Evolutionary conservation across 2,329 filamentous ascomycete genomes (phyloP).

Genomic region (Scedosporium dehoogii): DNA sequence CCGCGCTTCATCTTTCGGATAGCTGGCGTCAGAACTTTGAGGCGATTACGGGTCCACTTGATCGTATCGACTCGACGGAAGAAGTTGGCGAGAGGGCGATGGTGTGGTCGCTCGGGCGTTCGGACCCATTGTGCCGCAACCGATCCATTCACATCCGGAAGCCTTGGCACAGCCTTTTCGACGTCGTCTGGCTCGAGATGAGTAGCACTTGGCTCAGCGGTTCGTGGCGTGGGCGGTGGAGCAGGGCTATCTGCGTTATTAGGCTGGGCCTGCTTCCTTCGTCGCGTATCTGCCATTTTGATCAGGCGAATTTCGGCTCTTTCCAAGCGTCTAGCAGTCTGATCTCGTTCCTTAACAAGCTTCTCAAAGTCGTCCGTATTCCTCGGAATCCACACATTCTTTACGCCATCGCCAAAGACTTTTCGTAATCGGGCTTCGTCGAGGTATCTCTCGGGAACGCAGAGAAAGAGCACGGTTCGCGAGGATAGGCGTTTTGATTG

Average conservation of each 20-base stretch:
- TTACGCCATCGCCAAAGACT: conserved; percentile 70
- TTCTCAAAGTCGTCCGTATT: conserved; percentile 67
- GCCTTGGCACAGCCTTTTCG: conserved; percentile 9
- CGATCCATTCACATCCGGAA: conserved; percentile 32
- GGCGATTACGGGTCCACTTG: conserved; percentile 62
- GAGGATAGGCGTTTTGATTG: conserved; percentile 81
- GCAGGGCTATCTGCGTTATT: neutral
- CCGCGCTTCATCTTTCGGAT: conserved; percentile 57
- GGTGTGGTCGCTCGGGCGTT: conserved; percentile 64
- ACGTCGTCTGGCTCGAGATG: conserved; percentile 8
- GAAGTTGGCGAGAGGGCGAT: conserved; percentile 55
- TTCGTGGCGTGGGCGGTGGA: conserved; percentile 14
- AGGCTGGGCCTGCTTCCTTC: conserved; percentile 34
- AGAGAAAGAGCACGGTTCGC: conserved; percentile 85
- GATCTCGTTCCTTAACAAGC: conserved; percentile 66
- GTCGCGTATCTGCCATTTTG: conserved; percentile 56
- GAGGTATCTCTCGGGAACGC: conserved; percentile 69
- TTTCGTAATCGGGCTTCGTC: conserved; percentile 61
- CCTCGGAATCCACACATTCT: conserved; percentile 74
- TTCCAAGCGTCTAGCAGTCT: conserved; percentile 69
- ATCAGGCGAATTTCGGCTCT: conserved; percentile 75
- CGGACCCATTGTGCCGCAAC: conserved; percentile 68
- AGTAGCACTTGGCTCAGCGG: conserved; percentile 17
- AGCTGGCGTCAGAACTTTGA: conserved; percentile 27
- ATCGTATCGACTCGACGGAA: conserved; percentile 93